Conservation (phyloP, 225 moss, liverwort and hornwort species). For the Lunularia cruciata region DNA sequence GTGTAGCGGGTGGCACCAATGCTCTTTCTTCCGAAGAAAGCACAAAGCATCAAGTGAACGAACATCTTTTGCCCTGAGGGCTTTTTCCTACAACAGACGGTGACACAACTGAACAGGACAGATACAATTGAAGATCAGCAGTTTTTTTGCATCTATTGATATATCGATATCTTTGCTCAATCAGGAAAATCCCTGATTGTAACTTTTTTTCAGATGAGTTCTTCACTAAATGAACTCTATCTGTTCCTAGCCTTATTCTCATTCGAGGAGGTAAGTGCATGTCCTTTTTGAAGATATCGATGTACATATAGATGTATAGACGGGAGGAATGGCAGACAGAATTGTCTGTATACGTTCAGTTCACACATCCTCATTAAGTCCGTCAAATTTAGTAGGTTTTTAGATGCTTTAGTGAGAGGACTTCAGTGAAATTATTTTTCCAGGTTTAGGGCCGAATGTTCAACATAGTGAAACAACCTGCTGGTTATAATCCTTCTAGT, state of each 20-base stretch:
- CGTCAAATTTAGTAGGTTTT: not conserved
- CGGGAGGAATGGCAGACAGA: not conserved
- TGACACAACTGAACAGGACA: not conserved
- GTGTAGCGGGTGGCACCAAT: constrained; percentile 7
- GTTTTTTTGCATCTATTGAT: too few species aligned
- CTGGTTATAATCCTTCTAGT: constrained; percentile 7
- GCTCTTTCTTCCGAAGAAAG: constrained; percentile 12
- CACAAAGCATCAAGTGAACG: constrained; percentile 15
- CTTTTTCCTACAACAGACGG: constrained; percentile 1
- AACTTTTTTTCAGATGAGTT: constrained; percentile 14
- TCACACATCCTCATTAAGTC: too few species aligned
- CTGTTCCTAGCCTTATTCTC: too few species aligned
- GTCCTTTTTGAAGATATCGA: constrained; percentile 18
- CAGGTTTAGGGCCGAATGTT: constrained; percentile 12
- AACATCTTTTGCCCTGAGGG: constrained; percentile 11
- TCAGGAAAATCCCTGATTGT: constrained; percentile 1
- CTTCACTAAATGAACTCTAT: not conserved
- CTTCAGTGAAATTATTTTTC: not conserved
- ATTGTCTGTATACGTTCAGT: not conserved
- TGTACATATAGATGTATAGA: not conserved
- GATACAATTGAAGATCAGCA: too few species aligned
- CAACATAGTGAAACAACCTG: constrained; percentile 4
- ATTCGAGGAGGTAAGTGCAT: constrained; percentile 13
- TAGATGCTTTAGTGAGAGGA: constrained; percentile 10
- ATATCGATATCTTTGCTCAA: not conserved